A percentile compares a stretch with the other conserved stretches of the same genome.
Evolutionary conservation across 805 yeast genomes (phyloP).

Genomic region (Myxozyma melibiosi): DNA sequence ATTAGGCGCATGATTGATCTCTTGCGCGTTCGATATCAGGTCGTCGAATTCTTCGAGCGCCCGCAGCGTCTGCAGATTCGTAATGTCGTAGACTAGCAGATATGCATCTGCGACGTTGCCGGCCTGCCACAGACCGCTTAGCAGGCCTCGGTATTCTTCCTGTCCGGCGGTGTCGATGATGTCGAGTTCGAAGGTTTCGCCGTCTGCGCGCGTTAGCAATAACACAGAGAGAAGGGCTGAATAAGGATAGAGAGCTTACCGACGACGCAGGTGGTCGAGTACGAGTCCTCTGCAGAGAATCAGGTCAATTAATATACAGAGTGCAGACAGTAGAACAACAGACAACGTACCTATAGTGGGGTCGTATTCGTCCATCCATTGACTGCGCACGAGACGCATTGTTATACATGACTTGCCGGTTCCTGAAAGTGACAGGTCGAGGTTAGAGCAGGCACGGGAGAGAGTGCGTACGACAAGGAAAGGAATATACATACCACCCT

Average conservation of each 20-base stretch:
- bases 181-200: constrained; percentile 55
- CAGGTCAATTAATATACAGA: not conserved
- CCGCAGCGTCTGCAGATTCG: constrained; percentile 38
- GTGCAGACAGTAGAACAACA: not conserved
- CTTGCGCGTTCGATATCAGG: constrained; percentile 62
- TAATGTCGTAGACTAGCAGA: constrained; percentile 42
- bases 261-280: constrained; percentile 39
- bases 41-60: constrained; percentile 42
- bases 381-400: constrained; percentile 41
- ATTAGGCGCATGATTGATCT: constrained; percentile 56
- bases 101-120: constrained; percentile 41
- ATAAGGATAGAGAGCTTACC: constrained; percentile 34
- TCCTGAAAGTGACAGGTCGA: too few species aligned
- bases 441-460: constrained; percentile 29
- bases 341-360: constrained; percentile 40
- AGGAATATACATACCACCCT: constrained; percentile 38
- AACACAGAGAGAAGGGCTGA: not conserved
- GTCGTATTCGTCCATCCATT: constrained; percentile 45
- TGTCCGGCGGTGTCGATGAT: constrained; percentile 79
- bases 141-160: constrained; percentile 70
- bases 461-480: not conserved
- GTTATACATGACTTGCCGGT: constrained; percentile 36
- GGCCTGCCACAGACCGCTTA: constrained; percentile 38
- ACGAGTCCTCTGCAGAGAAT: constrained; percentile 41
- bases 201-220: constrained; percentile 38